Percentiles rank a stretch among this genome's conserved stretches.
phyloP scores from a whole-genome alignment of 371 early-diverging fungal species.

The Haplosporangium sp. region DNA sequence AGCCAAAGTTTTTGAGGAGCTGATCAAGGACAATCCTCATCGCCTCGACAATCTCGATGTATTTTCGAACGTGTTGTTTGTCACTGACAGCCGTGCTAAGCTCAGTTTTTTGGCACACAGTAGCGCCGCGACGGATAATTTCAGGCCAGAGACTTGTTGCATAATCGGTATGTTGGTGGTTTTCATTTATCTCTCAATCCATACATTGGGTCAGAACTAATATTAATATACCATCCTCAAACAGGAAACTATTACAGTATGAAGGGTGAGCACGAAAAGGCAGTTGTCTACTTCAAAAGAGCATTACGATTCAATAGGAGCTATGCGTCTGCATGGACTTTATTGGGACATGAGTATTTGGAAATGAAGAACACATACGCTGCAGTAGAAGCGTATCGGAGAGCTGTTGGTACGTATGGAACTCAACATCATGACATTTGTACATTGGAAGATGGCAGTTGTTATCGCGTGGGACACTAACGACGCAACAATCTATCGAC shows the following conservation, averaged over 20 bases:
- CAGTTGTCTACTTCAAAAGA: slow-evolving; percentile 87
- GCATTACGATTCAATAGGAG: slow-evolving; percentile 84
- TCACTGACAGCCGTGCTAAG: slow-evolving; percentile 74
- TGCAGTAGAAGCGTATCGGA: slow-evolving; percentile 91
- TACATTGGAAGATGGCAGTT: neutral
- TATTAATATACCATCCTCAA: neutral
- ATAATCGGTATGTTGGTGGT: slow-evolving; percentile 67
- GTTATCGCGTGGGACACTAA: neutral
- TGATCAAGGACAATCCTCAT: slow-evolving; percentile 75
- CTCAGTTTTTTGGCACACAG: slow-evolving; percentile 86
- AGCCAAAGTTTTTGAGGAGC: slow-evolving; percentile 72
- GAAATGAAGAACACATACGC: slow-evolving; percentile 89
- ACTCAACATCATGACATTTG: neutral
- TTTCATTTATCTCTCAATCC: neutral
- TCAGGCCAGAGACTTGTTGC: slow-evolving; percentile 89
- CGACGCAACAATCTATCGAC: neutral
- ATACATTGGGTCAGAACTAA: neutral
- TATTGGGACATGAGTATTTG: slow-evolving; percentile 96
- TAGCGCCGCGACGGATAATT: slow-evolving; percentile 80
- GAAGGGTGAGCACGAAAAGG: slow-evolving; percentile 83
- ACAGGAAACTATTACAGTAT: slow-evolving; percentile 91
- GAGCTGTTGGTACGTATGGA: slow-evolving; percentile 72
- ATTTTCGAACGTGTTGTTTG: slow-evolving; percentile 91
- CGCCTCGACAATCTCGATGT: slow-evolving; percentile 89
- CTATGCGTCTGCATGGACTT: slow-evolving; percentile 88